Conservation (phyloP, 495 filamentous ascomycete genomes). For the Parachaetomium inaequale region DNA sequence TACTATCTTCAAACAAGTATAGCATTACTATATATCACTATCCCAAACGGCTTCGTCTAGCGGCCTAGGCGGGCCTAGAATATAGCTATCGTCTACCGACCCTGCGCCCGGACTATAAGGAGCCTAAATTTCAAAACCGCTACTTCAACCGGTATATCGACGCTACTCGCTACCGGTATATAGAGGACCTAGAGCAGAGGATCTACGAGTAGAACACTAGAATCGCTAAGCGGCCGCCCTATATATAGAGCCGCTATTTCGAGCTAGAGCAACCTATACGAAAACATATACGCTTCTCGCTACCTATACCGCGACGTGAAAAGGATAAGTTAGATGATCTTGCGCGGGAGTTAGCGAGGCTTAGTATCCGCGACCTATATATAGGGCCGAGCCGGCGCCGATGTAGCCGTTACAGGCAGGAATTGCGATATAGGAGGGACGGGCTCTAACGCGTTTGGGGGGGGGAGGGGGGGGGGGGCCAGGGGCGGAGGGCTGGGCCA, state of each 20-base stretch:
- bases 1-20: too few species aligned
- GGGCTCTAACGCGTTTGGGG: conserved; percentile 12
- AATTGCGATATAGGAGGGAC: conserved; percentile 8
- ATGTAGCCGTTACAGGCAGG: conserved; percentile 8
- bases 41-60: conserved; percentile 10
- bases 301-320: conserved; percentile 6
- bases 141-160: conserved; percentile 9
- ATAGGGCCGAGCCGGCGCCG: conserved; percentile 1
- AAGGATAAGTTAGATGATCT: conserved; percentile 10
- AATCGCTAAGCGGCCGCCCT: background rate
- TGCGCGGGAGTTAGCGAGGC: conserved; percentile 11
- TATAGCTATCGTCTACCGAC: conserved; percentile 10
- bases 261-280: conserved; percentile 10
- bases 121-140: conserved; percentile 7
- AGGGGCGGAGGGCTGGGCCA: too few species aligned
- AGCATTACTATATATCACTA: background rate
- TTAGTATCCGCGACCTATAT: conserved; percentile 9
- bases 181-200: background rate
- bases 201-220: conserved; percentile 9
- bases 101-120: background rate
- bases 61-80: conserved; percentile 10
- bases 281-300: conserved; percentile 12
- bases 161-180: conserved; percentile 8
- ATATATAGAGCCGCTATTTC: conserved; percentile 8
- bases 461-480: too few species aligned